phyloP scores from a whole-genome alignment of 106 monocot genomes.

The Dendrobium chrysotoxum region DNA sequence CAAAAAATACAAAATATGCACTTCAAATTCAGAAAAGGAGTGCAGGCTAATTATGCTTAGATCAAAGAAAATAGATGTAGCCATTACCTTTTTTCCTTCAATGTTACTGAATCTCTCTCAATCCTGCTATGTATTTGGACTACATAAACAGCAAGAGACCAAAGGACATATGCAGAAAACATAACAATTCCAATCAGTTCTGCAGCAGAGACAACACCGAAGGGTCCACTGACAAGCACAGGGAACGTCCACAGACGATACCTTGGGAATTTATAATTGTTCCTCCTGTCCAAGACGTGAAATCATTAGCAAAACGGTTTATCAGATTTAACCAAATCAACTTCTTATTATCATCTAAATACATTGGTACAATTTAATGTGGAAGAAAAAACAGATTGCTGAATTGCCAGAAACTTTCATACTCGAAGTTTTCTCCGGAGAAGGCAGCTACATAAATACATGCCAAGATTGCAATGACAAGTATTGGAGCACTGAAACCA shows the following conservation, averaged over 20 bases:
- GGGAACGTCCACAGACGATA: conserved; percentile 83
- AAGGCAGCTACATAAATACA: conserved; percentile 52
- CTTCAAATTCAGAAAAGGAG: too few relatives aligned
- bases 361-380: neutral
- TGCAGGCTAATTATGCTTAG: too few relatives aligned
- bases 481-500: conserved; percentile 49
- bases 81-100: conserved; percentile 34
- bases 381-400: neutral
- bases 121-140: conserved; percentile 4
- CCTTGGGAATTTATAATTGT: conserved; percentile 32
- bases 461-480: conserved; percentile 55
- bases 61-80: neutral
- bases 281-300: conserved; percentile 35
- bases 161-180: conserved; percentile 55
- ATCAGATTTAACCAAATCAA: neutral
- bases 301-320: neutral
- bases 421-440: conserved; percentile 33
- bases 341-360: neutral
- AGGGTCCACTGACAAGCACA: conserved; percentile 68
- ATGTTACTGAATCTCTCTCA: conserved; percentile 10
- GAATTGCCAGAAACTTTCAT: conserved; percentile 9
- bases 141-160: conserved; percentile 29
- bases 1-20: too few relatives aligned
- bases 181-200: conserved; percentile 73
- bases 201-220: conserved; percentile 82